Conservation (phyloP, 225 moss, liverwort and hornwort genomes). For the Pseudoscleropodium purum region DNA sequence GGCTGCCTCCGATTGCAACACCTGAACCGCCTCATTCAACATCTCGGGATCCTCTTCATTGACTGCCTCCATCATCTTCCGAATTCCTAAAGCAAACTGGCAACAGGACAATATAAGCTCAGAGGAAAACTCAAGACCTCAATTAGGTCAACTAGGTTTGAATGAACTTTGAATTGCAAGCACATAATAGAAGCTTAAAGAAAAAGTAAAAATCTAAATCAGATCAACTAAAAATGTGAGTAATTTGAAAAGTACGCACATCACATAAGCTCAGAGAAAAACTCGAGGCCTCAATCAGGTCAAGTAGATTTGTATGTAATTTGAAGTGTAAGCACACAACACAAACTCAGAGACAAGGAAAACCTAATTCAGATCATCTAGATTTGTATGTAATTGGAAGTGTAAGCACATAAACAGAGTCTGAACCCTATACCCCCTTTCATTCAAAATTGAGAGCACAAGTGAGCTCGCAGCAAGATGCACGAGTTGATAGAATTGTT, state of each 20-base stretch:
- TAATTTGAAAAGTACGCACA: not conserved
- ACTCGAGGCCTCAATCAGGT: not conserved
- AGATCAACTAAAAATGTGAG: not conserved
- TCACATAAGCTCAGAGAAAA: not conserved
- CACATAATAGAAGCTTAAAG: not conserved
- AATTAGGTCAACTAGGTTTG: not conserved
- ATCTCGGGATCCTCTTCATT: slow-evolving; percentile 55
- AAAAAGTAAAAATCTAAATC: not conserved
- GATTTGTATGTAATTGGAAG: not conserved
- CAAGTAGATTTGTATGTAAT: not conserved
- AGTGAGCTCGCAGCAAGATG: not conserved
- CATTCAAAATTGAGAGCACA: not conserved
- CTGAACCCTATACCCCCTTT: not conserved
- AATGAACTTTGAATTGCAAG: not conserved
- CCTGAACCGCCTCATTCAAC: slow-evolving; percentile 50
- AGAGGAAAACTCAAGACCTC: not conserved
- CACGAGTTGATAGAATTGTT: not conserved
- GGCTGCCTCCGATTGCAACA: slow-evolving; percentile 54
- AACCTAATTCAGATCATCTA: not conserved
- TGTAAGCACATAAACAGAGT: not conserved
- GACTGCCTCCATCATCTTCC: slow-evolving; percentile 66
- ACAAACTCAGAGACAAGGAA: not conserved
- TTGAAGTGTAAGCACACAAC: not conserved
- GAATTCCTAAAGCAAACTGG: slow-evolving; percentile 62
- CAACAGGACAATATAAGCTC: not conserved